Base-by-base conservation (phyloP, 2,329 filamentous ascomycete genomes). In the Trichoderma oligosporum region DNA sequence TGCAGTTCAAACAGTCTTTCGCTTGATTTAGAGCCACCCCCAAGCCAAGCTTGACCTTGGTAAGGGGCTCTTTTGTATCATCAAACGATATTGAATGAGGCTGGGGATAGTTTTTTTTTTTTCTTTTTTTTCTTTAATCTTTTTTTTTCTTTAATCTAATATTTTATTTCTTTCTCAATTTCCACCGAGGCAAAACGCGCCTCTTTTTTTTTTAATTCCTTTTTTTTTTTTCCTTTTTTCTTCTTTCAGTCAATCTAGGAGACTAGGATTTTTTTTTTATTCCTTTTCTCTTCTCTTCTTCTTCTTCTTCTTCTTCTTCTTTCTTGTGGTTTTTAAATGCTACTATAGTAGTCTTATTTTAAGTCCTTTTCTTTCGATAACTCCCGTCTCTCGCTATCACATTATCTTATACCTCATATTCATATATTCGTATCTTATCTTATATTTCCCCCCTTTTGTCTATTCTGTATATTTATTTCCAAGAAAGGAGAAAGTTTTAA, bases 241-340 rank as follows among this genome's bases (percentile, higher is more conserved):
- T 24, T 22, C 31, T 25, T 47, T 38, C 36, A 4, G 27, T 42
- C 12, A 35, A 44, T 44, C 39, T 42, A 20, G n/a, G 49, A 22
- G 38, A 53, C 18, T 18, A 22, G 51, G 14, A 6, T 25, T 18
- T 39, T 11, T 38, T 42, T 44, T 56, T 14, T 24, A 24, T n/a
- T 22, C n/a, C 14, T n/a, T 2, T n/a, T 44, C n/a, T 25, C 29
- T 35, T 27, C 33, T 31, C 20, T 12, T 24, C 35, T 20, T 22
- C 35, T 41, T 41, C 41, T 16, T 36, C 38, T 45, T 18, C 41
- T 46, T 38, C 35, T 46, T 18, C 22, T 38, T 45, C 51, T 7
- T 45, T 38, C 51, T 45, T 16, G 48, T 54, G 39, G 24, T 39
- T 55, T 41, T 6, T 22, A 29, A 18, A 38, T 55, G 52, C 11